Percentiles rank a stretch among this genome's conserved stretches.
These are phyloP conservation scores for Naganishia vishniacii DNA, from an alignment of 768 basidiomycete species.

Conservation along the genomic window DNA sequence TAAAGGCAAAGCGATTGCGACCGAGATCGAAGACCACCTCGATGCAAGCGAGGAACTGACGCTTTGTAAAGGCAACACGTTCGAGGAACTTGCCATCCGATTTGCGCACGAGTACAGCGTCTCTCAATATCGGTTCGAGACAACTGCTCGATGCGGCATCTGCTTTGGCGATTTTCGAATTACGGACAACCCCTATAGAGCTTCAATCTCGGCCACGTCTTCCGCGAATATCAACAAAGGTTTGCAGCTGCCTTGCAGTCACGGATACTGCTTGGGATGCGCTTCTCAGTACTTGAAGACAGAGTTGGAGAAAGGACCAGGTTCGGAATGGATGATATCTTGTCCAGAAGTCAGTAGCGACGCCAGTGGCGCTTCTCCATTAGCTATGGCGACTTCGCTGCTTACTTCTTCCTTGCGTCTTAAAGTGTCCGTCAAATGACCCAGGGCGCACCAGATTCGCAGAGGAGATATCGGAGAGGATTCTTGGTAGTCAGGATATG, in stretches of 20 bases:
- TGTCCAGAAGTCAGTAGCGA: not conserved
- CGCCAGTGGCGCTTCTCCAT: not conserved
- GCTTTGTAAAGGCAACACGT: not conserved
- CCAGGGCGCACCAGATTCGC: not conserved
- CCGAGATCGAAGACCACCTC: not conserved
- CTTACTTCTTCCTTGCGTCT: too few species aligned
- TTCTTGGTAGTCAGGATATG: conserved; percentile 4
- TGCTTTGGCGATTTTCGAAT: conserved; percentile 10
- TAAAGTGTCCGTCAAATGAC: not conserved
- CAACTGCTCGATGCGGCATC: not conserved
- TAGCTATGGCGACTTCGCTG: not conserved
- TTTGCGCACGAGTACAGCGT: not conserved
- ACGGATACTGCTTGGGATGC: conserved; percentile 5
- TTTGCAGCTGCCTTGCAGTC: conserved; percentile 1
- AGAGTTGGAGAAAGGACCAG: not conserved
- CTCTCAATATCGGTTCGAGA: not conserved
- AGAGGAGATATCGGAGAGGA: not conserved
- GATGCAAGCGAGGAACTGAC: not conserved
- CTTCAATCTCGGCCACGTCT: not conserved
- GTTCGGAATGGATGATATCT: conserved; percentile 1
- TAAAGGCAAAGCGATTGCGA: conserved; percentile 5
- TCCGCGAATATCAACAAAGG: conserved; percentile 6
- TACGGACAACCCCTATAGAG: not conserved
- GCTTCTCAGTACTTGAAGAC: conserved; percentile 10
- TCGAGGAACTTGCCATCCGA: not conserved